A percentile compares a stretch with the other conserved stretches of the same genome.
Conservation (phyloP, 2,329 filamentous ascomycete genomes). For the Aspergillus sp. region DNA sequence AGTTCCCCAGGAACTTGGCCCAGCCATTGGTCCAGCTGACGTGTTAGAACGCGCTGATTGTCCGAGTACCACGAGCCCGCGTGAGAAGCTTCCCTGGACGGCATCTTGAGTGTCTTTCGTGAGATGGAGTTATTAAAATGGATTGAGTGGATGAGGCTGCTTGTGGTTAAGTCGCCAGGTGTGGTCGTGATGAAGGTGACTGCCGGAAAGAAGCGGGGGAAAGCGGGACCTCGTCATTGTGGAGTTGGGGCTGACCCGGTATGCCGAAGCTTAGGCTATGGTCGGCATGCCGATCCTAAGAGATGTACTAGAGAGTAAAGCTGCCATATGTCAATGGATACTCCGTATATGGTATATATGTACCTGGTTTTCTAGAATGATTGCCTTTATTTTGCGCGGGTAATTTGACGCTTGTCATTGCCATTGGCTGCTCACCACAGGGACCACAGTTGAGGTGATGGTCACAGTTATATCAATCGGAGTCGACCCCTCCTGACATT, state of each 20-base stretch:
- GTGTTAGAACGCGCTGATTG: slow-evolving; percentile 50
- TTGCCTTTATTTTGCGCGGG: too few relatives aligned
- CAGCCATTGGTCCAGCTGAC: slow-evolving; percentile 69
- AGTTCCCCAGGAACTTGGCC: slow-evolving; percentile 59
- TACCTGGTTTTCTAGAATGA: too few relatives aligned
- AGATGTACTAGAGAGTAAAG: too few relatives aligned
- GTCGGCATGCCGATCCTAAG: background rate
- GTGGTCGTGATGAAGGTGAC: background rate
- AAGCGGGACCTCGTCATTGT: slow-evolving; percentile 15
- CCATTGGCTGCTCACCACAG: too few relatives aligned
- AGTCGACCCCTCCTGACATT: too few relatives aligned
- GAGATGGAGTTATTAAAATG: background rate
- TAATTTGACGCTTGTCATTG: too few relatives aligned
- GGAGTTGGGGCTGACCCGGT: slow-evolving; percentile 9
- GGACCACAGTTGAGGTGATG: too few relatives aligned
- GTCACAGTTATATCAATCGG: too few relatives aligned
- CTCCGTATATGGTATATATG: too few relatives aligned
- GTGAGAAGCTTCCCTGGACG: slow-evolving; percentile 56
- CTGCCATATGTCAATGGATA: too few relatives aligned
- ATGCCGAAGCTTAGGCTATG: slow-evolving; percentile 4
- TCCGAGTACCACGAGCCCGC: slow-evolving; percentile 82
- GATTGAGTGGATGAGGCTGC: background rate
- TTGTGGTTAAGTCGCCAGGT: background rate
- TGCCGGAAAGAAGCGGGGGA: slow-evolving; percentile 18
- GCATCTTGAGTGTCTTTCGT: slow-evolving; percentile 20